Base-by-base conservation (phyloP, 805 yeast species). In the Grigorovia jiainica region DNA sequence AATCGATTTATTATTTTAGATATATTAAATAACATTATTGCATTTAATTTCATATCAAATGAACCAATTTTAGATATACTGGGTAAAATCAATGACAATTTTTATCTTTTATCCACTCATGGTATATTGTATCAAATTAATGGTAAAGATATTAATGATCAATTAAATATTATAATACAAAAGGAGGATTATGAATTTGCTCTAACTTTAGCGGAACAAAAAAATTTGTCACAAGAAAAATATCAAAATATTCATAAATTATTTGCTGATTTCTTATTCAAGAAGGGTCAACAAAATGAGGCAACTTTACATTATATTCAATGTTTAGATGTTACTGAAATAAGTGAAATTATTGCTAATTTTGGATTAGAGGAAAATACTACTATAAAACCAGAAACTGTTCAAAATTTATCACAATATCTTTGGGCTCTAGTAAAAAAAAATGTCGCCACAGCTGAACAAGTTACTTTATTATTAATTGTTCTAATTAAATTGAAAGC, bases 401-500 rank as follows among this genome's bases (percentile, higher is more conserved):
- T 86, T 1, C 65, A 68, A 23, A 75, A 75, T 45, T 63, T 89
- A 51, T 72, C 86, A 0, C 66, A 67, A 34, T 87, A 82, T 48
- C 63, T 87, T 27, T 78, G 77, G 57, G 72, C 72, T 10, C 66
- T 87, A 48, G 67, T 82, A 41, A 70, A 70, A 7, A 59, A 68
- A 34, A 70, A 72, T 2, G 49, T 71, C 11, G 79, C 95, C 0
- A 74, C 75, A n/a, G 70, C 76, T 24, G 94, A 87, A 54, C 97
- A 90, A 58, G 72, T 87, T 5, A 87, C 95, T 0, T 61, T 90
- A 20, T 66, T 89, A 33, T 61, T 89, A 20, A 82, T 90, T 46
- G 78, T 90, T 39, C 79, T 82, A 53, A 84, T 95, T 46, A 87
- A 87, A 54, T 62, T 86, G 51, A 83, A 81, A 46, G 72, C 72